These are phyloP conservation scores for Rhizophagus sp. DNA, from an alignment of 192 early-diverging fungal genomes.

Conservation along the genomic window DNA sequence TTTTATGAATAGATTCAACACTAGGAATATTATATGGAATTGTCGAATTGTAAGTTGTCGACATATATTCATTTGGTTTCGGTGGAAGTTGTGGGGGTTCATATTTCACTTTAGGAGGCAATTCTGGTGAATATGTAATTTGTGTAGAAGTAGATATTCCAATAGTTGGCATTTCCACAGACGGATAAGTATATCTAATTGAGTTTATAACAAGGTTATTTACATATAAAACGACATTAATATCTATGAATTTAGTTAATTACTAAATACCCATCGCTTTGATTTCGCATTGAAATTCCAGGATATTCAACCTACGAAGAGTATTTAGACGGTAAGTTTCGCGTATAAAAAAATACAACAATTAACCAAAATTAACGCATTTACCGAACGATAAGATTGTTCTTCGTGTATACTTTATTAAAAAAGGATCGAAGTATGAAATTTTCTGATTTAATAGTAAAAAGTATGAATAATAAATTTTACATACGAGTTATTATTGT, in stretches of 20 bases:
- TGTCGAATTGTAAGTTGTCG: too few species aligned
- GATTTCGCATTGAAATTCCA: slow-evolving; percentile 9
- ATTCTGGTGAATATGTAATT: neutral
- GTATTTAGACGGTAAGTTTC: neutral
- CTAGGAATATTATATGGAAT: neutral
- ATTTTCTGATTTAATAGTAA: neutral
- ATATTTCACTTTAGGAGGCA: slow-evolving; percentile 16
- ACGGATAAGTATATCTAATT: neutral
- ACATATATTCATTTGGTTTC: neutral
- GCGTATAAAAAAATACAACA: neutral
- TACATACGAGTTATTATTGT: neutral
- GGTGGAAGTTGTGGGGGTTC: slow-evolving; percentile 12
- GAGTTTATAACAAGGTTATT: neutral
- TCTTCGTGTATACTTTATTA: neutral
- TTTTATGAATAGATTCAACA: neutral
- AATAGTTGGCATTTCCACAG: neutral
- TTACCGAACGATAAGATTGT: slow-evolving; percentile 7
- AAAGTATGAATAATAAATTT: neutral
- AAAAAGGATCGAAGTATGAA: neutral
- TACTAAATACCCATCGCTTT: slow-evolving; percentile 26
- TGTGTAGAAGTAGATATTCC: neutral
- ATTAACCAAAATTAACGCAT: neutral
- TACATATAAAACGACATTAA: neutral
- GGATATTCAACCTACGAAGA: slow-evolving; percentile 10
- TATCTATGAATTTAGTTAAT: slow-evolving; percentile 1